Evolutionary conservation across 2,329 filamentous ascomycete species (phyloP).

Genomic region (Incumbomyces lentus): DNA sequence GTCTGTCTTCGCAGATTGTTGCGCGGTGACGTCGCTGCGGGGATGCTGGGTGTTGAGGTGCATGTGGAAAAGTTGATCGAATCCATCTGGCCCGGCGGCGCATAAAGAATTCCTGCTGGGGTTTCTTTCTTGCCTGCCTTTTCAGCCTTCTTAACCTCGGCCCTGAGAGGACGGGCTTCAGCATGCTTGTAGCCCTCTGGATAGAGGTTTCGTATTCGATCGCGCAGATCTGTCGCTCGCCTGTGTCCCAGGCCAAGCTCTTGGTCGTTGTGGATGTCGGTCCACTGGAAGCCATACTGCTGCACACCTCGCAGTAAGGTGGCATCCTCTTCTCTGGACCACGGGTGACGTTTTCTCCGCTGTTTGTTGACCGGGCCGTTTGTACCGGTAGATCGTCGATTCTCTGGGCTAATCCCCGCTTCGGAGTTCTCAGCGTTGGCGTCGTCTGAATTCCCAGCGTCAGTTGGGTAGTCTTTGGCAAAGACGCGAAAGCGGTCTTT

Average conservation of each 20-base stretch:
- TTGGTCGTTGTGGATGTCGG: constrained; percentile 46
- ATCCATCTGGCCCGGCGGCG: neutral
- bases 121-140: constrained; percentile 10
- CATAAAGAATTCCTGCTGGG: neutral
- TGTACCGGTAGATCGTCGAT: neutral
- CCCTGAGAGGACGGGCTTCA: constrained; percentile 26
- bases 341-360: constrained; percentile 45
- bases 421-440: constrained; percentile 9
- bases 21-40: neutral
- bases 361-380: constrained; percentile 3
- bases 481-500: constrained; percentile 52
- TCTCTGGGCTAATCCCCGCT: neutral
- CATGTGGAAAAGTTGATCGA: neutral
- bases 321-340: constrained; percentile 48
- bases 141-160: constrained; percentile 16
- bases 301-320: constrained; percentile 49
- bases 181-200: constrained; percentile 45
- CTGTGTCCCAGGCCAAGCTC: constrained; percentile 42
- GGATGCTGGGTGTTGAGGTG: neutral
- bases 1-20: constrained; percentile 1
- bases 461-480: constrained; percentile 38
- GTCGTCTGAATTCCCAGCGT: constrained; percentile 18
- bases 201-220: constrained; percentile 51
- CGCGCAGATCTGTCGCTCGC: constrained; percentile 49
- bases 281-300: constrained; percentile 51